Evolutionary conservation across 108 stramenopile species (phyloP).

Genomic region (Pelagomonas calceolata): DNA sequence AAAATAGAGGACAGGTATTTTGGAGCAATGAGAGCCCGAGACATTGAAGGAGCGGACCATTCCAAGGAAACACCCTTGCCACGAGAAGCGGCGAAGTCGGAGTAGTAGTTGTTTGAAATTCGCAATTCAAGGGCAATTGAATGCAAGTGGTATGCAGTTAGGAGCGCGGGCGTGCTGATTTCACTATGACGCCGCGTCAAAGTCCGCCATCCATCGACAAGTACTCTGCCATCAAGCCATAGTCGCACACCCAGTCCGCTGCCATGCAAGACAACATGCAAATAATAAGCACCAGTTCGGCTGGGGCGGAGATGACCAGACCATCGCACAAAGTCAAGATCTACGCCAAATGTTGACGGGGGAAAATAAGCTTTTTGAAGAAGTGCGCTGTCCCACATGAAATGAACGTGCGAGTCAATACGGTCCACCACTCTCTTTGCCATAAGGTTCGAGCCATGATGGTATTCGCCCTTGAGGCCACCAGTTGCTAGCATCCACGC

Average conservation of each 20-base stretch:
- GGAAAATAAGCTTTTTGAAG: background rate
- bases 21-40: background rate
- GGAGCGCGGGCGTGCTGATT: background rate
- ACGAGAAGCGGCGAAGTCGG: too few relatives aligned
- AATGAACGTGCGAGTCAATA: conserved; percentile 32
- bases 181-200: background rate
- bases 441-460: background rate
- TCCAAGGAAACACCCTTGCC: background rate
- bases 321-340: background rate
- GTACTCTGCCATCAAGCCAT: background rate
- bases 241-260: background rate
- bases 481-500: conserved; percentile 25
- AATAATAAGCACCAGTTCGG: background rate
- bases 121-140: background rate
- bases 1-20: too few relatives aligned
- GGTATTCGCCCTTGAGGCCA: conserved; percentile 34
- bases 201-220: background rate
- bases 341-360: background rate
- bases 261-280: background rate
- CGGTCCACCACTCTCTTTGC: conserved; percentile 11
- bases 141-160: background rate
- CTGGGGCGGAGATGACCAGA: background rate
- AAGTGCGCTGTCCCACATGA: conserved; percentile 16
- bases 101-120: background rate
- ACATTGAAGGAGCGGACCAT: background rate